Conservation (phyloP, 176 grass and related monocot genomes). For the Oryza rufipogon region DNA sequence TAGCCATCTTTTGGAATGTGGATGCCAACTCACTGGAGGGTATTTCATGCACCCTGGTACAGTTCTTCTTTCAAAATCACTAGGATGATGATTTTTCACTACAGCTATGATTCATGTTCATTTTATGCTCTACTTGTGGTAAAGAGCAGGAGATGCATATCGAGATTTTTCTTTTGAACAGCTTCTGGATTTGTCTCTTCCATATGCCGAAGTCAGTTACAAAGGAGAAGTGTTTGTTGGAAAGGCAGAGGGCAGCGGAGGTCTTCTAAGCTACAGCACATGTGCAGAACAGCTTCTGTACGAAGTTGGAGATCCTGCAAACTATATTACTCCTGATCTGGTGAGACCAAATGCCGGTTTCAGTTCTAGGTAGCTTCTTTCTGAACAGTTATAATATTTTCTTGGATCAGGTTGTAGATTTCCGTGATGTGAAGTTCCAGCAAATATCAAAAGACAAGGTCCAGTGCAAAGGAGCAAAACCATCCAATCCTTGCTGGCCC, state of each 20-base stretch:
- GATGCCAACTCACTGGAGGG: slow-evolving; percentile 97
- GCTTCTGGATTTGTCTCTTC: slow-evolving; percentile 86
- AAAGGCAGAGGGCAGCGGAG: slow-evolving; percentile 78
- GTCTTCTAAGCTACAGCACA: slow-evolving; percentile 66
- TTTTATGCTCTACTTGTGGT: slow-evolving; percentile 38
- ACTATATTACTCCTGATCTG: slow-evolving; percentile 96
- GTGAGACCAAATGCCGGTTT: slow-evolving; percentile 52
- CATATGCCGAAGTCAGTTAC: slow-evolving; percentile 83
- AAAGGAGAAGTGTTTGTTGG: slow-evolving; percentile 77
- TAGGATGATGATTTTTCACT: slow-evolving; percentile 1
- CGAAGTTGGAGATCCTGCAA: slow-evolving; percentile 83
- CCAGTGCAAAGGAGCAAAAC: slow-evolving; percentile 69
- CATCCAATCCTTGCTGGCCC: slow-evolving; percentile 58
- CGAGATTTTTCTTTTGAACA: slow-evolving; percentile 78
- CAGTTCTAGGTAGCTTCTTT: slow-evolving; percentile 23
- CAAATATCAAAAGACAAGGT: slow-evolving; percentile 76
- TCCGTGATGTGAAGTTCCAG: slow-evolving; percentile 65
- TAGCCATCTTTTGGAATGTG: slow-evolving; percentile 95
- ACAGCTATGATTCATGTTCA: slow-evolving; percentile 9
- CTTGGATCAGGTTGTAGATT: slow-evolving; percentile 73
- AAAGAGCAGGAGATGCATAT: slow-evolving; percentile 76
- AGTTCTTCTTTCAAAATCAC: slow-evolving; percentile 43
- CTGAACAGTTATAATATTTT: slow-evolving; percentile 38
- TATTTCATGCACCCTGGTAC: slow-evolving; percentile 98
- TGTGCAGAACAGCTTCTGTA: slow-evolving; percentile 95